Conservation (phyloP, 2,329 filamentous ascomycete species). For the Colletotrichum tamarilloi region DNA sequence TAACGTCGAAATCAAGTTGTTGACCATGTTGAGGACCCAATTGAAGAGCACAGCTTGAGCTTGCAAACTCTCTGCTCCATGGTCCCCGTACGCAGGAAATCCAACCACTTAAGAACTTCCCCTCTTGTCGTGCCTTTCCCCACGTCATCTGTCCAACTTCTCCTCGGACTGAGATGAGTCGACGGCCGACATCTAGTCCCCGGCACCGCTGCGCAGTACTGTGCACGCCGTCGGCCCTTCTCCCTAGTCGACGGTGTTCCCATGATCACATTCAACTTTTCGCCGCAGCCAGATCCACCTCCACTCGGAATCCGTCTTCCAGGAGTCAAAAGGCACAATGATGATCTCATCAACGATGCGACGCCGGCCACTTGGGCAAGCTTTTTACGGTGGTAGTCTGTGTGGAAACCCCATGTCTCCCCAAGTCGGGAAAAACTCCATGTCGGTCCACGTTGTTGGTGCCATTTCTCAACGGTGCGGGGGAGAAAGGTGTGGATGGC, state of each 20-base stretch:
- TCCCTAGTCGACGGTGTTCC: background rate
- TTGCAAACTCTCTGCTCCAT: background rate
- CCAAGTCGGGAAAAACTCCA: background rate
- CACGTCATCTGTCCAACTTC: background rate
- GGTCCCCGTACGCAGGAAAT: background rate
- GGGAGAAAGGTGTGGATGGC: background rate
- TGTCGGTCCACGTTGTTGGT: background rate
- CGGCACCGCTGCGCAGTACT: background rate
- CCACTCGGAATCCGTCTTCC: background rate
- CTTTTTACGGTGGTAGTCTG: constrained; percentile 1
- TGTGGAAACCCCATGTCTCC: background rate
- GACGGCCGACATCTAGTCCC: background rate
- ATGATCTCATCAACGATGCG: constrained; percentile 11
- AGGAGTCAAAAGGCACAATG: background rate
- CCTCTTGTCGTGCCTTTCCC: background rate
- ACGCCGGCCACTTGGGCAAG: background rate
- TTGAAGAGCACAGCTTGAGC: background rate
- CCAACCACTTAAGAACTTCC: background rate
- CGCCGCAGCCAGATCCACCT: background rate
- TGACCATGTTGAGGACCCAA: constrained; percentile 7
- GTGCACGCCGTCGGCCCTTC: constrained; percentile 1
- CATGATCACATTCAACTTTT: constrained; percentile 3
- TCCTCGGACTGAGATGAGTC: background rate
- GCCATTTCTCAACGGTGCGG: constrained; percentile 12
- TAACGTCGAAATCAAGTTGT: background rate